Evolutionary conservation across 306 rosid genomes (phyloP), one percentile per base, ranked within the genome.

Genomic region (Canavalia ensiformis): DNA sequence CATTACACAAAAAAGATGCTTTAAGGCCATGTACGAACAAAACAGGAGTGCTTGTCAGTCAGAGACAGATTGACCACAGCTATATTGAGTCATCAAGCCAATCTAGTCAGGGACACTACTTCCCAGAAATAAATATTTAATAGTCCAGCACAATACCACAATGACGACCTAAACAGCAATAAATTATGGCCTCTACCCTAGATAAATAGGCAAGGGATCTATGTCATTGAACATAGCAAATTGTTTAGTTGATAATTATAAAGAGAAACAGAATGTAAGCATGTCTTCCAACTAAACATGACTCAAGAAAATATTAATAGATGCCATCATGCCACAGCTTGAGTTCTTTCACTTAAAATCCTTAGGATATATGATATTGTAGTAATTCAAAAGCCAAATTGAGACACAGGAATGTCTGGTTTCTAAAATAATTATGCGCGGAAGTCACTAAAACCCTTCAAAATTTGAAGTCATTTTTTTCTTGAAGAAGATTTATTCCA

Each of bases 401-500:
- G 72, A 65, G 72, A 45, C 25, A 13, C 2, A 49, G 68, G 46
- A 42, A 81, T 63, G 66, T 59, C 50, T 81, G 42, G 33, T 45
- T 28, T 18, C 37, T 12, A 74, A 56, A 67, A 56, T 10, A 67
- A 47, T 58, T 52, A 49, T 35, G 11, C 46, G 45, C 29, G 13
- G 4, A 8, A 63, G 41, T 58, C 44, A 6, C 3, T 79, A 25
- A 74, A 76, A 60, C 73, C 74, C 60, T 31, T 62, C 41, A 37
- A 37, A 70, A 70, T 42, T 67, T 50, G 35, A 41, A n/a, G 49
- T 68, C 58, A 58, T 68, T 68, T 68, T 18, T 79, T 83, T 41
- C 39, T 60, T 8, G 49, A 74, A 44, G 70, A 84, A 84, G 71
- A 80, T 28, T 33, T 34, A 75, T 68, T 44, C 57, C 39, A 39